Evolutionary conservation across 176 grass and related monocot genomes (phyloP).

Genomic region (Thinopyrum elongatum): DNA sequence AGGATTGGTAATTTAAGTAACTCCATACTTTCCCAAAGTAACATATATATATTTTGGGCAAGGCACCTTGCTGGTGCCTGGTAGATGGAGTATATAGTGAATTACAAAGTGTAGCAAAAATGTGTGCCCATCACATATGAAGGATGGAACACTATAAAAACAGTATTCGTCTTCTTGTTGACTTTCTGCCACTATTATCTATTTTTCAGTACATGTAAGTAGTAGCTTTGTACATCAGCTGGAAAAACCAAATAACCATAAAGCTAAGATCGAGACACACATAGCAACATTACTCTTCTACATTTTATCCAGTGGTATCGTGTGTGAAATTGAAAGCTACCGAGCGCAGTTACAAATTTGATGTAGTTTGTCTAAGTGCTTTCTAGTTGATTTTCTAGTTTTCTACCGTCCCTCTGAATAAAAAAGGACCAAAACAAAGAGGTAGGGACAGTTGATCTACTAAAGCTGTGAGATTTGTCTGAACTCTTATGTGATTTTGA

Average conservation of each 20-base stretch:
- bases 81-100: slow-evolving; percentile 4
- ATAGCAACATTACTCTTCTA: background rate
- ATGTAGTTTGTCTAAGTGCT: background rate
- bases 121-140: background rate
- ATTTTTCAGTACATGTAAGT: background rate
- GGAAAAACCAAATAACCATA: background rate
- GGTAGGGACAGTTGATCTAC: background rate
- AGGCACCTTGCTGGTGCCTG: background rate
- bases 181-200: slow-evolving; percentile 14
- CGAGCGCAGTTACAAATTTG: background rate
- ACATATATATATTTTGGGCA: background rate
- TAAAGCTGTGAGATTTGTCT: background rate
- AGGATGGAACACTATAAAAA: slow-evolving; percentile 13
- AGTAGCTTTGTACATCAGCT: slow-evolving; percentile 1
- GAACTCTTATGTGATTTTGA: background rate
- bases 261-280: background rate
- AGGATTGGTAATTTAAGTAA: background rate
- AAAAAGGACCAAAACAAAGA: background rate
- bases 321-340: background rate
- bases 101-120: slow-evolving; percentile 1
- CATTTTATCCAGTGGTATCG: background rate
- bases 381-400: background rate
- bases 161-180: background rate
- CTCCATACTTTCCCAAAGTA: background rate
- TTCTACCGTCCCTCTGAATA: background rate